phyloP scores from a whole-genome alignment of 306 rosid genomes.

The Comarum palustre region DNA sequence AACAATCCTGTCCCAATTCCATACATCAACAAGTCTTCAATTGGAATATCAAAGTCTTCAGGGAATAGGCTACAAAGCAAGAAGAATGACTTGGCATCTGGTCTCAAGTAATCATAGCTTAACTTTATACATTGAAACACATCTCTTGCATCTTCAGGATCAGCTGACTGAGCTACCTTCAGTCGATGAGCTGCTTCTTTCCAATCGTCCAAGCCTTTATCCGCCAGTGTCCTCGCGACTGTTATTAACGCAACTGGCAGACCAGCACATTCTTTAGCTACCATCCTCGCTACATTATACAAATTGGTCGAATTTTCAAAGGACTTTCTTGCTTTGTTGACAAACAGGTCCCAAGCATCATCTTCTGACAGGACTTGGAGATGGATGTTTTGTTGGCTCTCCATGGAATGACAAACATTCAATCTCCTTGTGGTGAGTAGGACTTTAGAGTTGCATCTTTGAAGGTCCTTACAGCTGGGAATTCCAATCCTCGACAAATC shows the following conservation, averaged over 20 bases:
- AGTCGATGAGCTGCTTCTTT: neutral
- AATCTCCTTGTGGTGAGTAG: neutral
- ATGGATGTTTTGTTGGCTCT: neutral
- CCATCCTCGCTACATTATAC: neutral
- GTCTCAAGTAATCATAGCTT: neutral
- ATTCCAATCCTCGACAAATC: neutral
- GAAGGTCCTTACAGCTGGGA: neutral
- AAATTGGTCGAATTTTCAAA: neutral
- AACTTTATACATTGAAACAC: neutral
- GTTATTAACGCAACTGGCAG: neutral
- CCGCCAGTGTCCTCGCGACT: neutral
- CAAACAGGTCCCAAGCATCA: neutral
- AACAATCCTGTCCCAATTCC: neutral
- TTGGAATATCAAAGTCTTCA: neutral
- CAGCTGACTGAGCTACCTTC: neutral
- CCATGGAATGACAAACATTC: neutral
- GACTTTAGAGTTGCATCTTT: neutral
- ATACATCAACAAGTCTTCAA: neutral
- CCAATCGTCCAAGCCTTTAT: neutral
- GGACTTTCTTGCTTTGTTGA: neutral
- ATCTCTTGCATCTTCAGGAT: neutral
- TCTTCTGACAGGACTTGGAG: neutral
- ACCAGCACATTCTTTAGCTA: neutral
- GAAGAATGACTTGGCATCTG: neutral
- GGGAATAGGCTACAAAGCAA: neutral